Evolutionary conservation across 2,329 filamentous ascomycete genomes (phyloP).

Genomic region (Neoascochyta sp.): DNA sequence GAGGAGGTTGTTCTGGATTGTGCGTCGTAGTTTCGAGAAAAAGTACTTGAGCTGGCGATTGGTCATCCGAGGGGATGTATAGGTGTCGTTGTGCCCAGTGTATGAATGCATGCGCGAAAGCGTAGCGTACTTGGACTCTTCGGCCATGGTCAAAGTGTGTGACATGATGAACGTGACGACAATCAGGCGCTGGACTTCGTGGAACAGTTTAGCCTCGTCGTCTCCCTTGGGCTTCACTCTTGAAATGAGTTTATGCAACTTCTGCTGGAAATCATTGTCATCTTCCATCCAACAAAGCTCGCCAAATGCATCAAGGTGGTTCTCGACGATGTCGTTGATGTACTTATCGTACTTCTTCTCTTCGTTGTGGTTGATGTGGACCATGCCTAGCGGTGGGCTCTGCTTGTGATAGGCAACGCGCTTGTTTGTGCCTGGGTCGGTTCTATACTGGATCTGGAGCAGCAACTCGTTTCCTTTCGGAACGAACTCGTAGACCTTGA

Average conservation of each 20-base stretch:
- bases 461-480: constrained; percentile 42
- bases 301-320: constrained; percentile 42
- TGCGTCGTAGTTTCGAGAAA: constrained; percentile 43
- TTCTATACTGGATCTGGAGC: constrained; percentile 43
- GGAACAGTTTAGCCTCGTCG: constrained; percentile 41
- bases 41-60: constrained; percentile 51
- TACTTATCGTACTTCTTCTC: constrained; percentile 46
- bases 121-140: constrained; percentile 36
- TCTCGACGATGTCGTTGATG: constrained; percentile 42
- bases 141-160: constrained; percentile 45
- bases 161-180: constrained; percentile 50
- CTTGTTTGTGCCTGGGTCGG: constrained; percentile 35
- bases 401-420: constrained; percentile 33
- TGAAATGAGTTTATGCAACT: constrained; percentile 43
- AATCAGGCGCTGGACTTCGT: constrained; percentile 45
- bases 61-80: constrained; percentile 45
- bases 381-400: constrained; percentile 47
- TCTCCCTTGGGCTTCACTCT: constrained; percentile 39
- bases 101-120: constrained; percentile 41
- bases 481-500: constrained; percentile 47
- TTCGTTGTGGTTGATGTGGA: constrained; percentile 45
- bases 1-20: constrained; percentile 43
- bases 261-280: constrained; percentile 43
- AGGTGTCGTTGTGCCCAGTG: constrained; percentile 24
- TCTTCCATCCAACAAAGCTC: constrained; percentile 46